A percentile compares a stretch with the other conserved stretches of the same genome.
These are phyloP conservation scores for Begonia fuchsioides DNA, from an alignment of 306 rosid species.

Conservation along the genomic window DNA sequence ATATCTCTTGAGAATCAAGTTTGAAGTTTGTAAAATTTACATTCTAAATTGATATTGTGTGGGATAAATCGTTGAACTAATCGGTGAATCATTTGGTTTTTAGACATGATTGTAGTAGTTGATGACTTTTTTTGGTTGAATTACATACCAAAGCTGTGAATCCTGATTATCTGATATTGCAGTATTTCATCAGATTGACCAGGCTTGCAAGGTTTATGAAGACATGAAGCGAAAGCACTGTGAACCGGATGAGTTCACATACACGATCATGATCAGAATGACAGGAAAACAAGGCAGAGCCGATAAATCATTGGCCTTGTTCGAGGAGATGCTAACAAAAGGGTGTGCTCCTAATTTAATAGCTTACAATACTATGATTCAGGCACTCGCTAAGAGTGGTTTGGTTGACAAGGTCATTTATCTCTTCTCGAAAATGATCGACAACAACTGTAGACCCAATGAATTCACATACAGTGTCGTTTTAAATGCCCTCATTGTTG, in stretches of 20 bases:
- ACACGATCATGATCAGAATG: slow-evolving; percentile 90
- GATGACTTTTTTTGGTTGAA: not conserved
- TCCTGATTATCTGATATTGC: slow-evolving; percentile 24
- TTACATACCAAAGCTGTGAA: not conserved
- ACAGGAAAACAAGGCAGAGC: slow-evolving; percentile 50
- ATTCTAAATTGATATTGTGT: too few relatives aligned
- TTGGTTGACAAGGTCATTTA: slow-evolving; percentile 62
- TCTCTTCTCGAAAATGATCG: slow-evolving; percentile 68
- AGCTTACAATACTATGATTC: slow-evolving; percentile 66
- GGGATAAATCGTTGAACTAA: too few relatives aligned
- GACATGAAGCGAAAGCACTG: slow-evolving; percentile 83
- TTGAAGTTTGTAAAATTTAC: too few relatives aligned
- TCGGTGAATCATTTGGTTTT: too few relatives aligned
- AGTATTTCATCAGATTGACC: slow-evolving; percentile 32
- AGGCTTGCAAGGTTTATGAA: slow-evolving; percentile 54
- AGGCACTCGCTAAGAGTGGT: slow-evolving; percentile 63
- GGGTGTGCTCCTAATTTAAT: slow-evolving; percentile 53
- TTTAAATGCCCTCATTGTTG: slow-evolving; percentile 51
- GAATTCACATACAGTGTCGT: slow-evolving; percentile 68
- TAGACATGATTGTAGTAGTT: too few relatives aligned
- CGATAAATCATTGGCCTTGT: slow-evolving; percentile 34
- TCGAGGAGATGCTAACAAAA: slow-evolving; percentile 51
- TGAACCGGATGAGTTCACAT: slow-evolving; percentile 68
- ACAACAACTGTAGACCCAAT: slow-evolving; percentile 60
- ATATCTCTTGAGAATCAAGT: too few relatives aligned